These are phyloP conservation scores for Flaveria robusta DNA, from an alignment of 129 eudicot species.

Conservation along the genomic window DNA sequence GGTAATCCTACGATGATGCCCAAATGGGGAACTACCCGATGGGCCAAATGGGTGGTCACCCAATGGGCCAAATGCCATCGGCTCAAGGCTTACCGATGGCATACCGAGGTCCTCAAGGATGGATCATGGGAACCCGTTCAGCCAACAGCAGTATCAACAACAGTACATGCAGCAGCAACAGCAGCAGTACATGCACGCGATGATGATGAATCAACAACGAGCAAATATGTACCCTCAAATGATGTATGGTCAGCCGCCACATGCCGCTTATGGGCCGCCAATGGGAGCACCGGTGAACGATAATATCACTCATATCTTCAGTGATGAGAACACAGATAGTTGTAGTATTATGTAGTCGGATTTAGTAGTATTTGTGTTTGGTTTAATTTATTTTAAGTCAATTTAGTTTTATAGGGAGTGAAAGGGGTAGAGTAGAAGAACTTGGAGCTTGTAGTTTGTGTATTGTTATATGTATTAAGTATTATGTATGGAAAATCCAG, in stretches of 20 bases:
- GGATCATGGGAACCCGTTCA: constrained; percentile 56
- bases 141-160: constrained; percentile 34
- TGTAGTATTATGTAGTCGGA: constrained; percentile 77
- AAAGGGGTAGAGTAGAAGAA: constrained; percentile 35
- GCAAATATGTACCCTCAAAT: constrained; percentile 56
- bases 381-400: constrained; percentile 27
- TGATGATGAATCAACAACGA: constrained; percentile 91
- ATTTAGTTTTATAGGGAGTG: constrained; percentile 36
- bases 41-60: constrained; percentile 53
- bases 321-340: constrained; percentile 79
- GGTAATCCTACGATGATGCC: constrained; percentile 41
- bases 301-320: constrained; percentile 59
- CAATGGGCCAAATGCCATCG: constrained; percentile 51
- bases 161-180: constrained; percentile 44
- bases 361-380: constrained; percentile 12
- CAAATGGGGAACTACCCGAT: constrained; percentile 41
- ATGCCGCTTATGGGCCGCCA: constrained; percentile 59
- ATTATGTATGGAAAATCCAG: constrained; percentile 25
- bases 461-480: constrained; percentile 31
- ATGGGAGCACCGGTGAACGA: constrained; percentile 50
- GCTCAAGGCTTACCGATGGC: constrained; percentile 55
- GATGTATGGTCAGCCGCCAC: constrained; percentile 58
- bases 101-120: constrained; percentile 37
- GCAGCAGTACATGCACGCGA: constrained; percentile 77
- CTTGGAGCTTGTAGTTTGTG: constrained; percentile 33